A percentile compares a stretch with the other conserved stretches of the same genome.
Conservation (phyloP, 2,329 filamentous ascomycete genomes). For the Uncinocarpus reesii region DNA sequence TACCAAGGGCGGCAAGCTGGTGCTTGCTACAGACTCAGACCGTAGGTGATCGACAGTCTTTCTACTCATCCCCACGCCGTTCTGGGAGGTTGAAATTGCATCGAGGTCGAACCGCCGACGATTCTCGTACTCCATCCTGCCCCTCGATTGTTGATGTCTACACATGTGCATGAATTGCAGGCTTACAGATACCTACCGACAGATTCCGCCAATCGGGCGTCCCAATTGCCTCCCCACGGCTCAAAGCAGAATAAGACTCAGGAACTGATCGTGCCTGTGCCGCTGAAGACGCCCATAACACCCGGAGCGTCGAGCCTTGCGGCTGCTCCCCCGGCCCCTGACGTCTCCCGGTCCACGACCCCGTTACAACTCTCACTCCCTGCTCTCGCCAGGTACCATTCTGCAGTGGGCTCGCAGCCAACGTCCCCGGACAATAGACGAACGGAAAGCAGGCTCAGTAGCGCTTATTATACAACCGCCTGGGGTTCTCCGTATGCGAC, state of each 20-base stretch:
- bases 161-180: conserved; percentile 20
- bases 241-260: conserved; percentile 22
- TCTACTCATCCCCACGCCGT: conserved; percentile 4
- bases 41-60: conserved; percentile 24
- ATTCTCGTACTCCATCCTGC: not conserved
- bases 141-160: conserved; percentile 8
- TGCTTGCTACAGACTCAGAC: conserved; percentile 41
- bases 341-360: conserved; percentile 20
- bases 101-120: not conserved
- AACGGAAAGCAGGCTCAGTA: conserved; percentile 34
- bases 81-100: not conserved
- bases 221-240: conserved; percentile 25
- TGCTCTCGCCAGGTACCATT: conserved; percentile 25
- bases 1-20: conserved; percentile 39
- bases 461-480: conserved; percentile 59
- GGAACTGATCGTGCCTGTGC: conserved; percentile 25
- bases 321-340: conserved; percentile 31
- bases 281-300: conserved; percentile 26
- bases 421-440: conserved; percentile 34
- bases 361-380: conserved; percentile 11
- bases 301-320: conserved; percentile 31
- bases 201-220: conserved; percentile 32
- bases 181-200: conserved; percentile 31
- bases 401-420: conserved; percentile 28
- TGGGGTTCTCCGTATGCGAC: conserved; percentile 88